Percentiles rank a stretch among this genome's conserved stretches.
Evolutionary conservation across 176 grass and related monocot species (phyloP).

Genomic region (Typha latifolia): DNA sequence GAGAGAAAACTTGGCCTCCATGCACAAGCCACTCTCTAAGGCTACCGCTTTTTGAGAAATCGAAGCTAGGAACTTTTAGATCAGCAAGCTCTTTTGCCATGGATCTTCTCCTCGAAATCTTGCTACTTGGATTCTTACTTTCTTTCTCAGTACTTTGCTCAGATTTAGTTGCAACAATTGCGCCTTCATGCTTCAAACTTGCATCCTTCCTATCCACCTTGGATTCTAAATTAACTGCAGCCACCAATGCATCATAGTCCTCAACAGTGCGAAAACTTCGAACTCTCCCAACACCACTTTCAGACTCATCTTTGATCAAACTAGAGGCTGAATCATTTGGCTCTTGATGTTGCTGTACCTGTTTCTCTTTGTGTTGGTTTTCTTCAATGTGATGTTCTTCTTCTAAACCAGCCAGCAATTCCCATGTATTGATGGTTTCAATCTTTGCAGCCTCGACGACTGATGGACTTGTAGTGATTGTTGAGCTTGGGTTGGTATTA

Average conservation of each 20-base stretch:
- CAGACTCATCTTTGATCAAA: neutral
- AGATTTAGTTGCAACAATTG: neutral
- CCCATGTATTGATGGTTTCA: slow-evolving; percentile 65
- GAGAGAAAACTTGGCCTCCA: slow-evolving; percentile 59
- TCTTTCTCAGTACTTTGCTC: neutral
- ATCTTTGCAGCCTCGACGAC: slow-evolving; percentile 14
- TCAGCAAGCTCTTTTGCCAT: slow-evolving; percentile 43
- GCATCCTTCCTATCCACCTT: slow-evolving; percentile 3
- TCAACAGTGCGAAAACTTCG: slow-evolving; percentile 60
- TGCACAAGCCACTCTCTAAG: slow-evolving; percentile 64
- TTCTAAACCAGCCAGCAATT: slow-evolving; percentile 64
- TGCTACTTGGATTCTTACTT: neutral
- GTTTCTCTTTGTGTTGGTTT: slow-evolving; percentile 8
- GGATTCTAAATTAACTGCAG: slow-evolving; percentile 7
- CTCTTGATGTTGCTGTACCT: neutral
- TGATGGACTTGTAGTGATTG: neutral
- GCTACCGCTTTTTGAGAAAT: slow-evolving; percentile 64
- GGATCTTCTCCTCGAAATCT: slow-evolving; percentile 26
- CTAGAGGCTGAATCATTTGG: neutral
- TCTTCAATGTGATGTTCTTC: slow-evolving; percentile 25
- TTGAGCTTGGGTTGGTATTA: neutral
- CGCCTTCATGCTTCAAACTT: neutral
- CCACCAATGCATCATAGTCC: slow-evolving; percentile 44
- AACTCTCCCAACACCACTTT: neutral
- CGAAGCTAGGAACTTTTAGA: slow-evolving; percentile 45